Percentiles rank a stretch among this genome's conserved stretches.
These are phyloP conservation scores for Rossbeevera mucosa DNA, from an alignment of 768 basidiomycete species.

Conservation along the genomic window DNA sequence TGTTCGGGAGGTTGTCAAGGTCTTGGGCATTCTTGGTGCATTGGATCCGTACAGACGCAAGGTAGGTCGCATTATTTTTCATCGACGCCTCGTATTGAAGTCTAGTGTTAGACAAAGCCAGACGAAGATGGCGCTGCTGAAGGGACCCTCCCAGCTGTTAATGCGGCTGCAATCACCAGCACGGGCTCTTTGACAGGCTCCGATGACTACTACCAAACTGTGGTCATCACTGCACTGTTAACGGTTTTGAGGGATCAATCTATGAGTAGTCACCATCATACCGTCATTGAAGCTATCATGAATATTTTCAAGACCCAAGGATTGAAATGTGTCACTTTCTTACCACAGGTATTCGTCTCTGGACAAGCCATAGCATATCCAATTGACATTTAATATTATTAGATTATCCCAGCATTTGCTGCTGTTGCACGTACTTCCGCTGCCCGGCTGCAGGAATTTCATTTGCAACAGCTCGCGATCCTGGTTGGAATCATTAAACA, in stretches of 20 bases:
- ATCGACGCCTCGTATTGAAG: slow-evolving; percentile 4
- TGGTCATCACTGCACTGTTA: slow-evolving; percentile 85
- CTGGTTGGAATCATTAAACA: slow-evolving; percentile 96
- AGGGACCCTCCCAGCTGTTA: slow-evolving; percentile 55
- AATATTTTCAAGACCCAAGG: slow-evolving; percentile 98
- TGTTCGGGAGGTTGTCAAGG: slow-evolving; percentile 90
- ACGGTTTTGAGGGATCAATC: slow-evolving; percentile 86
- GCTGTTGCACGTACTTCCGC: slow-evolving; percentile 78
- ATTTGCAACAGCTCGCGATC: slow-evolving; percentile 92
- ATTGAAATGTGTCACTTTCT: slow-evolving; percentile 89
- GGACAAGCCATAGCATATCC: slow-evolving; percentile 1
- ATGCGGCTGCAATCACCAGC: slow-evolving; percentile 65
- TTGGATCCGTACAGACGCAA: slow-evolving; percentile 94
- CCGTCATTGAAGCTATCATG: slow-evolving; percentile 97
- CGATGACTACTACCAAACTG: slow-evolving; percentile 97
- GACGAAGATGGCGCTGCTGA: slow-evolving; percentile 62
- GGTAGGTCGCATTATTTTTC: slow-evolving; percentile 40
- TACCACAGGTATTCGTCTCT: slow-evolving; percentile 67
- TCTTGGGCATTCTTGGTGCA: slow-evolving; percentile 93
- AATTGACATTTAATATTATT: slow-evolving; percentile 7
- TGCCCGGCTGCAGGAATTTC: slow-evolving; percentile 84
- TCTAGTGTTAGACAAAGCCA: slow-evolving; percentile 43
- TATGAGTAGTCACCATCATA: slow-evolving; percentile 81
- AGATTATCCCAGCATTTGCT: slow-evolving; percentile 96
- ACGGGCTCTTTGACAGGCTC: slow-evolving; percentile 58